These are phyloP conservation scores for Aureobasidium pullulans DNA, from an alignment of 2,329 filamentous ascomycete species.

Conservation along the genomic window DNA sequence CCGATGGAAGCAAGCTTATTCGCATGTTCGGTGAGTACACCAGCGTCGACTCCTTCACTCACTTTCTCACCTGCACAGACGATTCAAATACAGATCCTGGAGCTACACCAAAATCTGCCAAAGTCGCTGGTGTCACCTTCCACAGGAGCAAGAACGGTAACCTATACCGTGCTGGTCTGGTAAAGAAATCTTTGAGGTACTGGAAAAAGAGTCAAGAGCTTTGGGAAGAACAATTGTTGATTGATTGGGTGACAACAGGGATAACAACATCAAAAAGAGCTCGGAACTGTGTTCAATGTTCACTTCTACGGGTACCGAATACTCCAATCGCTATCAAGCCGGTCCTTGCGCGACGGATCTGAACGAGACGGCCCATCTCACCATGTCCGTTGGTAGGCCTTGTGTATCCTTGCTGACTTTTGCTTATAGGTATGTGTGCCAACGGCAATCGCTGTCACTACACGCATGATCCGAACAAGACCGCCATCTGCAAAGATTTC, in stretches of 20 bases:
- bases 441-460: constrained; percentile 76
- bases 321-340: constrained; percentile 10
- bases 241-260: constrained; percentile 16
- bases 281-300: constrained; percentile 60
- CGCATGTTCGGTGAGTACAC: constrained; percentile 58
- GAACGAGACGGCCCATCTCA: constrained; percentile 5
- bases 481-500: constrained; percentile 84
- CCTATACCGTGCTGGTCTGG: constrained; percentile 63
- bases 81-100: constrained; percentile 18
- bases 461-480: constrained; percentile 75
- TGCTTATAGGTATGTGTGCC: constrained; percentile 64
- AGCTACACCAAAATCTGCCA: constrained; percentile 65
- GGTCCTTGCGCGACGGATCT: constrained; percentile 10
- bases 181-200: constrained; percentile 47
- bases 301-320: constrained; percentile 46
- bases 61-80: constrained; percentile 18
- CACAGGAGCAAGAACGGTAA: constrained; percentile 83
- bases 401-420: constrained; percentile 1
- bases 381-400: constrained; percentile 14
- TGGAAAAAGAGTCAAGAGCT: background rate
- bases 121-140: constrained; percentile 72
- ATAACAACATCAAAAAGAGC: constrained; percentile 52
- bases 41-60: background rate
- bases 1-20: constrained; percentile 75
- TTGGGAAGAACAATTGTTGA: background rate